Evolutionary conservation across 2,329 filamentous ascomycete species (phyloP), one percentile per base, ranked within the genome.

Genomic region (Pyricularia grisea): DNA sequence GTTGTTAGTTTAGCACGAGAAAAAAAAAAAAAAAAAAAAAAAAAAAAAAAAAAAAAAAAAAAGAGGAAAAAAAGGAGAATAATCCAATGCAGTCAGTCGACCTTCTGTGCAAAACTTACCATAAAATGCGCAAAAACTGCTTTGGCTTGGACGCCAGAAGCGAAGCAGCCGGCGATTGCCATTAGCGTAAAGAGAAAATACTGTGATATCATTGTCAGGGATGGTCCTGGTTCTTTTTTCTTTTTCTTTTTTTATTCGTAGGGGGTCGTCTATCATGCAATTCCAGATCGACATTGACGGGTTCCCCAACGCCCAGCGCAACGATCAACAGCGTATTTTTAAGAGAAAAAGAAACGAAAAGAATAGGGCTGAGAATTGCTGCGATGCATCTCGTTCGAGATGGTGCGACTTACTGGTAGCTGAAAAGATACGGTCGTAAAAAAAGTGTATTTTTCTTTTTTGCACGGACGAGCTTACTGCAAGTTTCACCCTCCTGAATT

Each of bases 71-170:
- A 33, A 2, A 33, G 11, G 9, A 10, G 9, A 33, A 10, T 10
- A 9, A 11, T 33, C 3, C 11, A 6, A 33, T 4, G 9, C 5
- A 33, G 11, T 33, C 9, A 33, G 9, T 33, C 9, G 3, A 10
- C 11, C 9, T 64, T 64, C 1, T 30, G 10, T 65, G 10, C 6
- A 17, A 10, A 1, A 65, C 64, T 36, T 23, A 67, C 66, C 66
- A 67, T 67, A 30, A 67, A 67, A 30, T 67, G 66, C 5, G 66
- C 66, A 30, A 67, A 67, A 9, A 67, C 66, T 25, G 66, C 42
- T 55, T 67, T 67, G 23, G 60, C 23, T 17, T 25, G 25, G 14
- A 27, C 20, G 42, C 17, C 60, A 14, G 25, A 11, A 28, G 25
- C 12, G 12, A 63, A 30, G 23, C 23, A 63, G 60, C 60, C 60